Percentiles rank a stretch among this genome's conserved stretches.
These are phyloP conservation scores for Coffea humblotiana DNA, from an alignment of 305 asterid genomes.

Conservation along the genomic window DNA sequence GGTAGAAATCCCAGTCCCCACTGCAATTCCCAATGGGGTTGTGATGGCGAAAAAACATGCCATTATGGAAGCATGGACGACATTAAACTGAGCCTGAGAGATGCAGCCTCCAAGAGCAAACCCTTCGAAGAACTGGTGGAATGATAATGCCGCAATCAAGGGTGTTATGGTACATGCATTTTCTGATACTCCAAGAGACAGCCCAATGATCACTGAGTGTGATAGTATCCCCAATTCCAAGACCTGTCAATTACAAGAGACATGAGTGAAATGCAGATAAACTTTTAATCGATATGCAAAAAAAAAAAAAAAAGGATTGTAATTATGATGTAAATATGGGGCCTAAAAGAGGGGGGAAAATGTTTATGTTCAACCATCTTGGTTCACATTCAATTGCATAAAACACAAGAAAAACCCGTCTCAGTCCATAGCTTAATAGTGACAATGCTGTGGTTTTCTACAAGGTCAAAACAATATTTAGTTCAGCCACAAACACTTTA, in stretches of 20 bases:
- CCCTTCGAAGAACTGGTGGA: constrained; percentile 92
- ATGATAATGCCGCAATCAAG: constrained; percentile 75
- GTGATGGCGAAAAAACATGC: constrained; percentile 86
- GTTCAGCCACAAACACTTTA: neutral
- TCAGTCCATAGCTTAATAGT: neutral
- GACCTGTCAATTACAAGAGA: constrained; percentile 42
- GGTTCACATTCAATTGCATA: too few species aligned
- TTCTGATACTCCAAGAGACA: constrained; percentile 82
- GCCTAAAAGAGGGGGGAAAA: neutral
- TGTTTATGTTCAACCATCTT: neutral
- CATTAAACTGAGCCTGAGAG: constrained; percentile 68
- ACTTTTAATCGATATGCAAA: too few species aligned
- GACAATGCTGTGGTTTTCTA: neutral
- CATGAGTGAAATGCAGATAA: neutral
- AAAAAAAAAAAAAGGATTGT: neutral
- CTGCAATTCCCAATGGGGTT: constrained; percentile 73
- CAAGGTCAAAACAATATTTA: neutral
- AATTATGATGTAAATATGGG: neutral
- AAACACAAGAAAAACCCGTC: neutral
- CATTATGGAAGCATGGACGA: constrained; percentile 63
- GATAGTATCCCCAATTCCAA: constrained; percentile 93
- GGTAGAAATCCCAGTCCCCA: constrained; percentile 64
- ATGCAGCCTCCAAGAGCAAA: constrained; percentile 96
- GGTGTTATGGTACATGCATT: constrained; percentile 90
- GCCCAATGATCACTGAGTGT: constrained; percentile 85